Conservation (phyloP, 2,329 filamentous ascomycete species). For the Penicillium sp. region DNA sequence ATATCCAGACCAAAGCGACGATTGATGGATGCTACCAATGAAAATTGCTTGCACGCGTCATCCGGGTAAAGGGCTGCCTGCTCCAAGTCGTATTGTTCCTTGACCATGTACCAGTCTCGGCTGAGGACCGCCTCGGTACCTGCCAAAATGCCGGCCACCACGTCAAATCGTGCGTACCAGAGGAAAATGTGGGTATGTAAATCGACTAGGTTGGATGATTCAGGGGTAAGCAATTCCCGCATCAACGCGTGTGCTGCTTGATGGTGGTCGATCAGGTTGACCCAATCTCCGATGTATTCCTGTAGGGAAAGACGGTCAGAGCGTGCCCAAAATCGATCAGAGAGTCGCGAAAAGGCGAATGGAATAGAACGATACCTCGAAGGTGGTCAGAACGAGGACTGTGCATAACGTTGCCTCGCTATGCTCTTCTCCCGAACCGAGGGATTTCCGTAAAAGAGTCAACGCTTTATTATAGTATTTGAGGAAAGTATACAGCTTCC, state of each 20-base stretch:
- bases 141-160: slow-evolving; percentile 78
- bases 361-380: slow-evolving; percentile 64
- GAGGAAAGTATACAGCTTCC: slow-evolving; percentile 76
- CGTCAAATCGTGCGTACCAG: slow-evolving; percentile 92
- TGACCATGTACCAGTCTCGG: slow-evolving; percentile 71
- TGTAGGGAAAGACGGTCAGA: slow-evolving; percentile 39
- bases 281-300: slow-evolving; percentile 95
- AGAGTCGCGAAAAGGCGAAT: slow-evolving; percentile 2
- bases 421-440: slow-evolving; percentile 69
- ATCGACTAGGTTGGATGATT: slow-evolving; percentile 68
- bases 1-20: slow-evolving; percentile 77
- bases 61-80: slow-evolving; percentile 60
- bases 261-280: slow-evolving; percentile 88
- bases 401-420: slow-evolving; percentile 75
- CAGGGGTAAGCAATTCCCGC: slow-evolving; percentile 70
- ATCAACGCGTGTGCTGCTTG: slow-evolving; percentile 82
- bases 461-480: slow-evolving; percentile 90
- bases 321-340: not conserved
- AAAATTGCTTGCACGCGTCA: slow-evolving; percentile 64
- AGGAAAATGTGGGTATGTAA: slow-evolving; percentile 69
- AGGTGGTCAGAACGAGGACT: slow-evolving; percentile 85
- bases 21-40: slow-evolving; percentile 63
- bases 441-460: slow-evolving; percentile 66
- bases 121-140: slow-evolving; percentile 71
- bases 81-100: slow-evolving; percentile 61